Base-by-base conservation (phyloP, 1,284 basidiomycete genomes). In the Heterobasidion parviporum region DNA sequence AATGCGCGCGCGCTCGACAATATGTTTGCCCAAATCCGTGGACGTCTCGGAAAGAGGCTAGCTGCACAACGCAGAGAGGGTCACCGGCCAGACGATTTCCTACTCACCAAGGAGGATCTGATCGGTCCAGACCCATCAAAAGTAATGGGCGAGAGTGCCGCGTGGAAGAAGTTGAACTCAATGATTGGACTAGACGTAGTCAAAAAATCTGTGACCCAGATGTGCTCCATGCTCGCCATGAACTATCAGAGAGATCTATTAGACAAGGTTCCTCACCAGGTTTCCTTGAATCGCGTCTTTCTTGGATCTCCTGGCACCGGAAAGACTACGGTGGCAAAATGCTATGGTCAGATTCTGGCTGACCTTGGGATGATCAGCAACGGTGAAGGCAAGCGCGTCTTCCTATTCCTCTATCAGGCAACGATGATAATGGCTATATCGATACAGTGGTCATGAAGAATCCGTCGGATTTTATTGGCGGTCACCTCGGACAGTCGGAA, bases 251-350 rank as follows among this genome's bases (percentile, higher is more conserved):
- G 84, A 8, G 84, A 87, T 62, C 64, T 87, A 16, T 53, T 58
- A 36, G 84, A 85, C 64, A 70, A 74, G 60, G 70, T 77, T 53
- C 81, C 80, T 0, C 54, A 82, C 12, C 67, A 74, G 54, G 60
- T 81, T 6, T 80, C 82, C 9, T 72, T 87, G 55, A 86, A 86
- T 58, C 75, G 80, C 15, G 79, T 82, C 1, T 84, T 86, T 63
- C 62, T 83, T 12, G 84, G 83, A 1, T 78, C 76, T 1, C 85
- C 84, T 2, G 83, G 83, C 1, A 86, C 84, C 1, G 84, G 84
- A 0, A 86, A 86, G 63, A 86, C 83, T 2, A 80, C 83, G 0
- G 83, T 87, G 0, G 83, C 82, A 2, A 79, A 79, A 60, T 62
- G 83, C 15, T 86, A 86, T 58, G 84, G 84, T 0, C 74, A 74